Percentiles rank a stretch among this genome's conserved stretches.
These are phyloP conservation scores for Russula virescens DNA, from an alignment of 768 basidiomycete species.

Conservation along the genomic window DNA sequence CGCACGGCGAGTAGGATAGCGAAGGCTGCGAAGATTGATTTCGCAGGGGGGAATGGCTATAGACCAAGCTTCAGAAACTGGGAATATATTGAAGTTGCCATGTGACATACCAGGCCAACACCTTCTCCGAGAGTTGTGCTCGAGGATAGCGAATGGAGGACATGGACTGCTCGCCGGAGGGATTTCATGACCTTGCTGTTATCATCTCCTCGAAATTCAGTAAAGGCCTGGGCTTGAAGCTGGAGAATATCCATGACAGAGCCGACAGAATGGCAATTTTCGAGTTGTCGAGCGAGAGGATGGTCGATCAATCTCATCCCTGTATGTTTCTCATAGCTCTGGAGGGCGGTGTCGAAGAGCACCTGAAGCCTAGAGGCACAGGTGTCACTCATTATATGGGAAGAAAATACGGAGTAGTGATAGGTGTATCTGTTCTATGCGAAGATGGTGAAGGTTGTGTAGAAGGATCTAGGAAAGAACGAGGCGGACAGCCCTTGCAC, in stretches of 20 bases:
- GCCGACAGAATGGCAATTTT: not conserved
- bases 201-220: not conserved
- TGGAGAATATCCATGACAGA: not conserved
- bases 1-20: not conserved
- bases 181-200: not conserved
- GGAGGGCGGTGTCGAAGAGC: not conserved
- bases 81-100: not conserved
- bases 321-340: not conserved
- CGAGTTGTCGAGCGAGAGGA: not conserved
- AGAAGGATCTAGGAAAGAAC: too few relatives aligned
- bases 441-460: not conserved
- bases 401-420: too few relatives aligned
- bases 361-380: not conserved
- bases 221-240: not conserved
- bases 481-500: too few relatives aligned
- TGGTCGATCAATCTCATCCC: not conserved
- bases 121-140: too few relatives aligned
- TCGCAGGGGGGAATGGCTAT: not conserved
- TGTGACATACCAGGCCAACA: not conserved
- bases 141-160: not conserved
- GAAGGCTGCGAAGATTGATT: not conserved
- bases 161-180: not conserved
- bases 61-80: too few relatives aligned
- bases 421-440: too few relatives aligned
- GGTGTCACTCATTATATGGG: not conserved